phyloP scores from a whole-genome alignment of 1,139 yeast genomes.

The Zygoascus sp. region DNA sequence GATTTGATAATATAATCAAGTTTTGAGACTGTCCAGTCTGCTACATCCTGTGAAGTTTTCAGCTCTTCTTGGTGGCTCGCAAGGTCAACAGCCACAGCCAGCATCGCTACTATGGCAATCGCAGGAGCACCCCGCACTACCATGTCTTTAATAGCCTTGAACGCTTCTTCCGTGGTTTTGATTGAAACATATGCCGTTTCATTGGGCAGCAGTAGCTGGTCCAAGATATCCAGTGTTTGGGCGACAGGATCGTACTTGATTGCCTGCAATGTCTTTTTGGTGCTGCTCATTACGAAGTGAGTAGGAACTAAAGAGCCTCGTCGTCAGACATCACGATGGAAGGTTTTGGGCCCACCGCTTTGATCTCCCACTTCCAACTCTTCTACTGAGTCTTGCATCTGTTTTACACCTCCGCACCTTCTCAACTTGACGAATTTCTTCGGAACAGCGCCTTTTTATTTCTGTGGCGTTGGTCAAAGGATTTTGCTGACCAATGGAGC shows the following conservation, averaged over 20 bases:
- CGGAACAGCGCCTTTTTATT: too few relatives aligned
- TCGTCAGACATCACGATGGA: too few relatives aligned
- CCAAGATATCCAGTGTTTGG: constrained; percentile 56
- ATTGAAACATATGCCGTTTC: constrained; percentile 64
- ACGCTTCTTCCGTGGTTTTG: constrained; percentile 64
- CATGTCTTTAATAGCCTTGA: constrained; percentile 77
- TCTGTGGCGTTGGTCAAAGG: too few relatives aligned
- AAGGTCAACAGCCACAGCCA: constrained; percentile 75
- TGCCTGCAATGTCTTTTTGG: constrained; percentile 42
- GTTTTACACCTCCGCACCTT: too few relatives aligned
- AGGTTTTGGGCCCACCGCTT: too few relatives aligned
- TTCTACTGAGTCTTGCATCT: too few relatives aligned
- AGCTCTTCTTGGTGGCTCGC: constrained; percentile 9
- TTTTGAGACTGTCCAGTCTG: constrained; percentile 33
- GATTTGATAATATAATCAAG: constrained; percentile 68
- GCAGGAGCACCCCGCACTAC: constrained; percentile 99
- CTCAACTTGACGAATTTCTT: not conserved
- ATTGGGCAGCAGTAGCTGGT: constrained; percentile 81
- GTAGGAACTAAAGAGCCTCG: too few relatives aligned
- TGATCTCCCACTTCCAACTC: too few relatives aligned
- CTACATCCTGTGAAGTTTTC: constrained; percentile 15
- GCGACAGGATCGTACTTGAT: constrained; percentile 56
- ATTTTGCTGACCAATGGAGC: not conserved
- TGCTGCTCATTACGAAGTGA: not conserved
- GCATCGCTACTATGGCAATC: constrained; percentile 89